Conservation (phyloP, 1,139 yeast species). For the Hemisphaericaspora subhashii region DNA sequence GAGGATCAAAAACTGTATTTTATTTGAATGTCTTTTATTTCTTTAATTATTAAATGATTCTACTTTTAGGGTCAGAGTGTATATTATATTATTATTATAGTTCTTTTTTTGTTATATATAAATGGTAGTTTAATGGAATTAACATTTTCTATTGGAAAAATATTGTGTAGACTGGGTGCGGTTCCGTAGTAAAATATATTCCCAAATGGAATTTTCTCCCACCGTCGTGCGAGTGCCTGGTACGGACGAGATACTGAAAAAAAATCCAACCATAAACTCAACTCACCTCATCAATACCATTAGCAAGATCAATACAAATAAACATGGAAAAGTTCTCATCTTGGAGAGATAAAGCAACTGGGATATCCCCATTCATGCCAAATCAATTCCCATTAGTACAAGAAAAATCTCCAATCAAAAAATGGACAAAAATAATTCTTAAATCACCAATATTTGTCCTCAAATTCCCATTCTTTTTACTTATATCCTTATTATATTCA, state of each 20-base stretch:
- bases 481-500: conserved; percentile 17
- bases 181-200: too few relatives aligned
- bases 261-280: background rate
- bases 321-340: conserved; percentile 74
- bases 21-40: conserved; percentile 5
- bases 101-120: conserved; percentile 1
- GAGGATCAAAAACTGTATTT: conserved; percentile 6
- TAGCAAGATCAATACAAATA: background rate
- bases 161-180: too few relatives aligned
- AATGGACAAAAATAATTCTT: conserved; percentile 8
- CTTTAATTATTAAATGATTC: conserved; percentile 3
- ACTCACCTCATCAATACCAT: background rate
- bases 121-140: conserved; percentile 5
- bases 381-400: conserved; percentile 20
- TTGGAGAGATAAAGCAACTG: conserved; percentile 80
- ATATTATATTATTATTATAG: conserved; percentile 6
- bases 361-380: conserved; percentile 78
- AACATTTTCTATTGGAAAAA: conserved; percentile 4
- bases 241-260: too few relatives aligned
- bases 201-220: too few relatives aligned
- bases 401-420: conserved; percentile 6
- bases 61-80: conserved; percentile 1
- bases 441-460: conserved; percentile 20
- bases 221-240: too few relatives aligned
- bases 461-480: conserved; percentile 29